Conservation (phyloP, 2,329 filamentous ascomycete genomes). For the Fusarium sp. region DNA sequence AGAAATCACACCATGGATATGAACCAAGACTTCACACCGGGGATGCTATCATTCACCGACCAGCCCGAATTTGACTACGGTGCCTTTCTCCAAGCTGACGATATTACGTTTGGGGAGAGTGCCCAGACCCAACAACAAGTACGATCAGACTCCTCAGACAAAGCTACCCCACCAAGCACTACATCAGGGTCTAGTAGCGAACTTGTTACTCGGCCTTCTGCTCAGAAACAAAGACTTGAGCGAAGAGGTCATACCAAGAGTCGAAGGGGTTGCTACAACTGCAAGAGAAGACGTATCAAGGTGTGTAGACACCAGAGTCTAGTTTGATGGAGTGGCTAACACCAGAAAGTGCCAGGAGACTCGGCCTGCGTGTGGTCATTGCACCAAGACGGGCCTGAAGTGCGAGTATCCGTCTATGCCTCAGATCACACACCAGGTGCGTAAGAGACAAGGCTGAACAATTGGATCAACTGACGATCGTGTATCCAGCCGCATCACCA, state of each 20-base stretch:
- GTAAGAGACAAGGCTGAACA: no score
- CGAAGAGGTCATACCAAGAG: constrained; percentile 75
- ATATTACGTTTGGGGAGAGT: constrained; percentile 38
- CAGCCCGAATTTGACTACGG: constrained; percentile 55
- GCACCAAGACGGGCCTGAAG: constrained; percentile 69
- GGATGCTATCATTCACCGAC: constrained; percentile 48
- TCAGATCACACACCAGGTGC: constrained; percentile 63
- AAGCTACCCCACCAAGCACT: constrained; percentile 49
- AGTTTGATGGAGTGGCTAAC: constrained; percentile 15
- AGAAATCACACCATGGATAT: constrained; percentile 46
- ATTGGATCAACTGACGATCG: background rate
- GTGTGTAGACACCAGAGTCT: constrained; percentile 46
- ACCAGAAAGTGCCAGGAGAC: constrained; percentile 71
- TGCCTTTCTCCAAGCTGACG: constrained; percentile 51
- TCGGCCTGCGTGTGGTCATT: constrained; percentile 72
- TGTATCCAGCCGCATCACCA: constrained; percentile 63
- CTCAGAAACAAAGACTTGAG: constrained; percentile 56
- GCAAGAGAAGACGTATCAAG: constrained; percentile 75
- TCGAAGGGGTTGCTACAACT: constrained; percentile 74
- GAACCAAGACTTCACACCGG: constrained; percentile 41
- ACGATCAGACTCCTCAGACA: constrained; percentile 48
- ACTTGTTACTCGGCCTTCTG: constrained; percentile 24
- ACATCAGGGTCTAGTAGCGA: constrained; percentile 38
- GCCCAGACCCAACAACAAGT: constrained; percentile 25
- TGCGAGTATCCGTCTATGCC: constrained; percentile 71